Evolutionary conservation across 2,329 filamentous ascomycete species (phyloP).

Genomic region (Geoglossum cookeanum): DNA sequence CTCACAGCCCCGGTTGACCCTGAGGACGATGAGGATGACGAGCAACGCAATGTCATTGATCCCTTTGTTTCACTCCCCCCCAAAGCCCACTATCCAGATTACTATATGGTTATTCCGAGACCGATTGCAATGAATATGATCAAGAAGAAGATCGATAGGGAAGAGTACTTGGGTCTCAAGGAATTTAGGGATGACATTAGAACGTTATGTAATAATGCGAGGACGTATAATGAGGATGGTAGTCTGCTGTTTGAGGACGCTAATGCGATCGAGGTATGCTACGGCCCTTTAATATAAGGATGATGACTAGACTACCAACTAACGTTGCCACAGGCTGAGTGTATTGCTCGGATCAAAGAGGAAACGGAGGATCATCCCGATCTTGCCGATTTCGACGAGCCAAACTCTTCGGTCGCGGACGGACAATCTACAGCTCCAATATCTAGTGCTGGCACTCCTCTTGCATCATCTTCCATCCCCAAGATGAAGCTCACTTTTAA

Average conservation of each 20-base stretch:
- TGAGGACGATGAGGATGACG: conserved; percentile 34
- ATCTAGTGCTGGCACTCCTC: conserved; percentile 43
- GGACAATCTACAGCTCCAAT: conserved; percentile 22
- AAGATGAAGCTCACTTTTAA: conserved; percentile 52
- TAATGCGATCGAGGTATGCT: conserved; percentile 70
- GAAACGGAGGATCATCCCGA: conserved; percentile 35
- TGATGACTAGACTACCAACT: neutral
- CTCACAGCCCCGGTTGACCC: conserved; percentile 57
- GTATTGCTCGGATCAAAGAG: conserved; percentile 32
- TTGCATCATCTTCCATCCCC: conserved; percentile 35
- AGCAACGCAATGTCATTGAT: conserved; percentile 69
- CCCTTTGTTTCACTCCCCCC: conserved; percentile 85
- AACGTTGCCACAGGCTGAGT: conserved; percentile 24
- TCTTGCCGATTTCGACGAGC: conserved; percentile 15
- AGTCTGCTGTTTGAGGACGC: conserved; percentile 86
- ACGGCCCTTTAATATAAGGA: conserved; percentile 5
- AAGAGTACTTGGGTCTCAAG: conserved; percentile 61
- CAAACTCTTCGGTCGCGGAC: conserved; percentile 4
- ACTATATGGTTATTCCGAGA: conserved; percentile 80
- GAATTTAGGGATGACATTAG: conserved; percentile 71
- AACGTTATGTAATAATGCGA: conserved; percentile 73
- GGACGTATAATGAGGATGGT: conserved; percentile 91
- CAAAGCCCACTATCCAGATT: conserved; percentile 79
- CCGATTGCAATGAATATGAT: conserved; percentile 96
- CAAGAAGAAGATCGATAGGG: conserved; percentile 84